Base-by-base conservation (phyloP, 768 basidiomycete genomes). In the Lentinula detonsa region DNA sequence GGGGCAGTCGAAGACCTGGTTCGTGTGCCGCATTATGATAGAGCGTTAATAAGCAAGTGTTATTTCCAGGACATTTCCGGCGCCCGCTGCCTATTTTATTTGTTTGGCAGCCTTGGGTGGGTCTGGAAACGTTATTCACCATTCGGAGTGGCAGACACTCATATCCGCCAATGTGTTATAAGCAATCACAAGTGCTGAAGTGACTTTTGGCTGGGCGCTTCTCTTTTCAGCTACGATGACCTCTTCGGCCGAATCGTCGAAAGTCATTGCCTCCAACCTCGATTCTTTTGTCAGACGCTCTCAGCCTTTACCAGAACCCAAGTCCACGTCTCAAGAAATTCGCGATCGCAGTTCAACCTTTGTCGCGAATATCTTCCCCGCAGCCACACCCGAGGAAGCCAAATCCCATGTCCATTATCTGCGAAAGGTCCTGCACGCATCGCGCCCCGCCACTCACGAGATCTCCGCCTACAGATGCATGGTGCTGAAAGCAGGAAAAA, bases 381-480 rank as follows among this genome's bases (percentile, higher is more conserved):
- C 84, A n/a, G 72, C 76, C 1, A 78, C 82, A 37, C 74, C 78
- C 3, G 75, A 76, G 5, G 81, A 83, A 58, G 90, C 85, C 2
- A 76, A 73, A 28, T 42, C 55, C 10, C 55, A 43, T 43, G 40
- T 43, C 8, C 37, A 56, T 43, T 45, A 54, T 71, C 73, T 28
- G 77, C 77, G 42, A 72, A 83, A 83, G 59, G 80, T 87, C 45
- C 70, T 85, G 1, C 88, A 91, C 66, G 78, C 75, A 4, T 63
- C 76, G 39, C 83, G 80, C 45, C 83, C 81, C 10, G 87, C 88
- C 0, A 76, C 85, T 10, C 87, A 91, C 64, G 86, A 90, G 68
- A 89, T 94, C 48, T 76, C 80, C 42, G 93, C 90, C 5, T 94
- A 88, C 87, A 77, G 93, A 37, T 86, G 84, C 66, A 90, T 95